Base-by-base conservation (phyloP, 1,284 basidiomycete genomes). In the Malassezia dermatis region DNA sequence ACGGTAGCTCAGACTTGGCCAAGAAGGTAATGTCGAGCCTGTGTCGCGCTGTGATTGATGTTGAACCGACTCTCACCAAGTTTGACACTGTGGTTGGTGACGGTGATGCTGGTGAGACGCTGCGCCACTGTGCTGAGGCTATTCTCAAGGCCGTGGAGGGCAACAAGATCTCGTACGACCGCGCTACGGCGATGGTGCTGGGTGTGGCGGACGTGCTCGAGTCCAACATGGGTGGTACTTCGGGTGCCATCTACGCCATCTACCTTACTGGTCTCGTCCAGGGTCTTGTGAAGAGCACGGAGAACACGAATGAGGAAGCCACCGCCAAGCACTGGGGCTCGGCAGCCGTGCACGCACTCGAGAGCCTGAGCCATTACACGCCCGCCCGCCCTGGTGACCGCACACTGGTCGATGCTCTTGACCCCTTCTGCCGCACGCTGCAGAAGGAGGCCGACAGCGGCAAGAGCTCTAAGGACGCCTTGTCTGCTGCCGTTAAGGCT, bases 311-410 rank as follows among this genome's bases (percentile, higher is more conserved):
- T 40, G 45, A 58, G 46, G n/a, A 48, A 5, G 69, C 71, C 4
- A 58, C 58, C 17, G 40, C 50, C 30, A 61, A 67, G 52, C 62
- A 69, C 32, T 73, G 71, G 73, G 64, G 63, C 44, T 54, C 59
- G 48, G 70, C 70, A 2, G 60, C 64, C 3, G 48, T 59, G 4
- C 54, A 59, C 15, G 71, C 72, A 11, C 63, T 74, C 34, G 58
- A 70, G 58, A 67, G 63, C 49, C 61, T 75, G 37, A 61, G 64
- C 32, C 71, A 71, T 43, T 78, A 81, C 69, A 82, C 81, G 0
- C 80, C 80, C 0, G 80, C 81, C 6, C 75, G 78, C 54, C 76
- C 76, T 5, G 81, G 81, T 1, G 80, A 82, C 65, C 77, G 81
- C 10, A 82, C 80, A 0, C 65, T 82, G 37, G 76, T 82, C 19